Evolutionary conservation across 2,329 filamentous ascomycete genomes (phyloP).

Genomic region (Aspergillus intermedius): DNA sequence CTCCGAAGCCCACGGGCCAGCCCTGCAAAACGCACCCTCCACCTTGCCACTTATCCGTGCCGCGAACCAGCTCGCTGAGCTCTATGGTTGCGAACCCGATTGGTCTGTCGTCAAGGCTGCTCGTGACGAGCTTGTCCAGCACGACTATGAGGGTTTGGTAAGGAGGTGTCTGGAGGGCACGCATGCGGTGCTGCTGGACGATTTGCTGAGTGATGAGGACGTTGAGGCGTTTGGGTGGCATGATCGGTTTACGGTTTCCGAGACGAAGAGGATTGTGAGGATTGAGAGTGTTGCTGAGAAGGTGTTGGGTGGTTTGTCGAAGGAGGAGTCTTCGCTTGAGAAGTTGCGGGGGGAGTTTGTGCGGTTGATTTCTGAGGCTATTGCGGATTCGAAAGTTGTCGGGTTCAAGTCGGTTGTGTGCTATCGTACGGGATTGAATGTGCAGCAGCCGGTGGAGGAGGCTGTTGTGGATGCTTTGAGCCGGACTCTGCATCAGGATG

Average conservation of each 20-base stretch:
- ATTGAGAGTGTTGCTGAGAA: conserved; percentile 67
- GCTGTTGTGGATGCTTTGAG: conserved; percentile 28
- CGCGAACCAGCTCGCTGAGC: conserved; percentile 58
- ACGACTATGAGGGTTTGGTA: conserved; percentile 52
- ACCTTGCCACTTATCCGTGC: conserved; percentile 65
- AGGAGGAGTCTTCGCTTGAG: conserved; percentile 6
- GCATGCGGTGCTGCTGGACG: conserved; percentile 70
- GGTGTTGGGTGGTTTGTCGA: conserved; percentile 43
- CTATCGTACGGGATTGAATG: conserved; percentile 66
- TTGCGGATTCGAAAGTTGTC: conserved; percentile 62
- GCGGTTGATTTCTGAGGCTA: conserved; percentile 47
- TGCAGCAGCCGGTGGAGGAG: conserved; percentile 47
- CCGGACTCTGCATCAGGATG: conserved; percentile 20
- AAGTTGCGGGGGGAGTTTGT: conserved; percentile 24
- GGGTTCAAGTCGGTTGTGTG: conserved; percentile 81
- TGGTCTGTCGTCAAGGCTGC: conserved; percentile 53
- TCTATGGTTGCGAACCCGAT: conserved; percentile 57
- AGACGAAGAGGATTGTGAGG: conserved; percentile 67
- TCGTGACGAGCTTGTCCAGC: conserved; percentile 41
- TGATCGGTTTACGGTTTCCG: conserved; percentile 56
- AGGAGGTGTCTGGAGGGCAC: conserved; percentile 63
- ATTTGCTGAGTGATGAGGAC: conserved; percentile 56
- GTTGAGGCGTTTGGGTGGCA: conserved; percentile 60
- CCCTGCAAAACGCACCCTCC: conserved; percentile 55
- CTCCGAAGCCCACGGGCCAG: conserved; percentile 65